These are phyloP conservation scores for Blastobotrys buckinghamii DNA, from an alignment of 1,139 yeast genomes.

Conservation along the genomic window DNA sequence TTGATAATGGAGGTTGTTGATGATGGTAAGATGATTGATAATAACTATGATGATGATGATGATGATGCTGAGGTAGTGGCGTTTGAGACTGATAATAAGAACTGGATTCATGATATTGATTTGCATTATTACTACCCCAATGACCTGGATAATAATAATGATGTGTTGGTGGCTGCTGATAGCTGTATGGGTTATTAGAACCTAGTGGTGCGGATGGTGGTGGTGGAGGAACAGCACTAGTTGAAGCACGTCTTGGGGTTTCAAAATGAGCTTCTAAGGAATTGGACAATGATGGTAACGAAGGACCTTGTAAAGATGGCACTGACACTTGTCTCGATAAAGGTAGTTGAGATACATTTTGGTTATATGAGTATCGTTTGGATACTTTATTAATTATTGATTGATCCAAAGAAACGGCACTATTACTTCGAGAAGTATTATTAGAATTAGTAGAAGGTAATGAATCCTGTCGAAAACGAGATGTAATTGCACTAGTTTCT, in stretches of 20 bases:
- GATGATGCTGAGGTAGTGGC: background rate
- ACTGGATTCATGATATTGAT: background rate
- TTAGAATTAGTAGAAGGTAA: background rate
- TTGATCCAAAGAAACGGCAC: background rate
- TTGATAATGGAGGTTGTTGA: background rate
- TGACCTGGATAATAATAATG: background rate
- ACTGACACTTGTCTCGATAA: too few species aligned
- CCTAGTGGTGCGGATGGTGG: background rate
- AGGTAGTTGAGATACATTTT: background rate
- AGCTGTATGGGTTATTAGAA: background rate
- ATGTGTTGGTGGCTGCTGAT: background rate
- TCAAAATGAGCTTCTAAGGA: too few species aligned
- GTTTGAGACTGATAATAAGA: background rate
- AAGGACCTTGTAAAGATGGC: background rate
- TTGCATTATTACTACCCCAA: background rate
- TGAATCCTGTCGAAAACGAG: background rate
- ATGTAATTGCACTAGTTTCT: constrained; percentile 5
- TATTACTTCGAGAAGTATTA: background rate
- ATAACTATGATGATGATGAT: background rate
- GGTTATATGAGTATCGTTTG: too few species aligned
- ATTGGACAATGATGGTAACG: background rate
- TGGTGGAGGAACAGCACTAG: background rate
- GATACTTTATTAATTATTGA: background rate
- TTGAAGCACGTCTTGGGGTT: too few species aligned
- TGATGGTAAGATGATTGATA: background rate